Percentiles rank a stretch among this genome's conserved stretches.
These are phyloP conservation scores for Aschersonia sp. DNA, from an alignment of 2,329 filamentous ascomycete species.

Conservation along the genomic window DNA sequence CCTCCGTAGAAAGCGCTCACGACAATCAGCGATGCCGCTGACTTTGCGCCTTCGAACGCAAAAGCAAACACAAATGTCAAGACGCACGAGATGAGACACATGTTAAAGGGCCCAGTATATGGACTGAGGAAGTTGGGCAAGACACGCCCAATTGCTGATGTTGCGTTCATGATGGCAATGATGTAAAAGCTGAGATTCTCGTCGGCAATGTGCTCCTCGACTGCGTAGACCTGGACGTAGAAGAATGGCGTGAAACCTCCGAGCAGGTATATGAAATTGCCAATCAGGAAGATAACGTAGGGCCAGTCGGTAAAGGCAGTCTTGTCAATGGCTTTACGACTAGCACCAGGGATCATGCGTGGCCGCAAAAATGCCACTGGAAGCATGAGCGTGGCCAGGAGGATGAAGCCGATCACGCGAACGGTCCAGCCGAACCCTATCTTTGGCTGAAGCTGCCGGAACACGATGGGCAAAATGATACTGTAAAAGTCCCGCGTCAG, in stretches of 20 bases:
- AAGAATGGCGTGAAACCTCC: constrained; percentile 23
- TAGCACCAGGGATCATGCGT: constrained; percentile 16
- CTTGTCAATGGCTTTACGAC: constrained; percentile 3
- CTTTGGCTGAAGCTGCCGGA: constrained; percentile 8
- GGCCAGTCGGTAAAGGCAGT: constrained; percentile 10
- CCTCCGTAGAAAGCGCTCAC: constrained; percentile 42
- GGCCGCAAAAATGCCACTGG: constrained; percentile 22
- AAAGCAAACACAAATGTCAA: background rate
- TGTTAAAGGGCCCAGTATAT: background rate
- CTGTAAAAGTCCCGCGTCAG: constrained; percentile 1
- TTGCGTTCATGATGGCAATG: constrained; percentile 12
- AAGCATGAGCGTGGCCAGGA: constrained; percentile 17
- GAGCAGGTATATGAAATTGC: constrained; percentile 21
- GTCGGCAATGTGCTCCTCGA: background rate
- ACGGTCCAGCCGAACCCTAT: constrained; percentile 16
- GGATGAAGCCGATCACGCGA: constrained; percentile 15
- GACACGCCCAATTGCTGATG: constrained; percentile 13
- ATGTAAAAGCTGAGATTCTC: constrained; percentile 12
- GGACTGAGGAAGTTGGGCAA: background rate
- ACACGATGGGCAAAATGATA: constrained; percentile 17
- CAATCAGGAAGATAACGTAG: constrained; percentile 9
- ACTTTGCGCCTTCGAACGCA: background rate
- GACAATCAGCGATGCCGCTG: background rate
- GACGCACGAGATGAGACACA: background rate
- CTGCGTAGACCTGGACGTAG: constrained; percentile 16